Conservation (phyloP, 1,284 basidiomycete species). For the Marasmius tenuissimus region DNA sequence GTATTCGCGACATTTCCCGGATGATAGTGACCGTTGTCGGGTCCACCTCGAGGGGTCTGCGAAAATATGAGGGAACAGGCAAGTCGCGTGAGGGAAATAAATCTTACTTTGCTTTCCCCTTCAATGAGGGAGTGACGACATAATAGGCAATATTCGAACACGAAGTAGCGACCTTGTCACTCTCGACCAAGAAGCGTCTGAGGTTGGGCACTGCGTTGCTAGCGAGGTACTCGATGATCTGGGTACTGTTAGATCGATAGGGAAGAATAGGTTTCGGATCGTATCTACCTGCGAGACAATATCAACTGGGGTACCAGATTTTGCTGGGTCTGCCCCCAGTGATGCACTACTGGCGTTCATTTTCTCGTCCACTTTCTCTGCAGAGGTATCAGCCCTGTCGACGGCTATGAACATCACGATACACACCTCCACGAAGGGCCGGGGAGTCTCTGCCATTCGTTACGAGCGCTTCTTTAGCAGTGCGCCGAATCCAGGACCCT, state of each 20-base stretch:
- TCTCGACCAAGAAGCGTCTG: slow-evolving; percentile 81
- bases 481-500: slow-evolving; percentile 77
- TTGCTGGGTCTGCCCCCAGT: slow-evolving; percentile 39
- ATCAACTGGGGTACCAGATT: slow-evolving; percentile 44
- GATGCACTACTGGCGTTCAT: slow-evolving; percentile 41
- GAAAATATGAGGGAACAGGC: background rate
- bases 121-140: slow-evolving; percentile 80
- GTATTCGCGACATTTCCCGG: slow-evolving; percentile 77
- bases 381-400: slow-evolving; percentile 15
- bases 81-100: background rate
- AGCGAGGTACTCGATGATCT: slow-evolving; percentile 80
- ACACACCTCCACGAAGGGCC: slow-evolving; percentile 47
- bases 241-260: background rate
- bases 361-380: slow-evolving; percentile 62
- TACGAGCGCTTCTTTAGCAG: slow-evolving; percentile 54
- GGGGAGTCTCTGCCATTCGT: slow-evolving; percentile 73
- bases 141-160: slow-evolving; percentile 88
- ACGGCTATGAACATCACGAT: slow-evolving; percentile 1
- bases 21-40: slow-evolving; percentile 68
- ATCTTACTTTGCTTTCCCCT: slow-evolving; percentile 65
- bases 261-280: background rate
- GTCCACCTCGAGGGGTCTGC: slow-evolving; percentile 72
- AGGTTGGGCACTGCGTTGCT: slow-evolving; percentile 73
- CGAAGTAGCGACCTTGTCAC: slow-evolving; percentile 77
- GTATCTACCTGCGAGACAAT: slow-evolving; percentile 50